A percentile compares a stretch with the other conserved stretches of the same genome.
phyloP scores from a whole-genome alignment of 2,329 filamentous ascomycete species.

The Cladosporium sp. region DNA sequence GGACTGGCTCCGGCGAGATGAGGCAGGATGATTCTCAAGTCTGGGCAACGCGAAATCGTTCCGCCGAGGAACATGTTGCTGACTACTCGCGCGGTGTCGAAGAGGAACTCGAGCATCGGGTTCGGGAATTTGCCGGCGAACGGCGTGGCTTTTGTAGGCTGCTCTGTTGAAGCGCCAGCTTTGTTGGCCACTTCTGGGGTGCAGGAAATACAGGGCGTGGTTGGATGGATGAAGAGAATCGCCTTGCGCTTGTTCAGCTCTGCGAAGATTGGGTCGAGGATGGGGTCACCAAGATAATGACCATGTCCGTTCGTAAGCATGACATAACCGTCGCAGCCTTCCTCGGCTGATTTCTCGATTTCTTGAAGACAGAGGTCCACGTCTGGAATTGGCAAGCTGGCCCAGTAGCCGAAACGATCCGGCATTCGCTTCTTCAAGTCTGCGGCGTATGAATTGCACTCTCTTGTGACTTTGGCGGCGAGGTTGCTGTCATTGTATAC shows the following conservation, averaged over 20 bases:
- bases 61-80: conserved; percentile 48
- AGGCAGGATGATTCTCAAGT: conserved; percentile 47
- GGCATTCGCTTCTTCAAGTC: conserved; percentile 35
- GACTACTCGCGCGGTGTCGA: conserved; percentile 49
- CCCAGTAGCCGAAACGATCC: conserved; percentile 50
- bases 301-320: conserved; percentile 53
- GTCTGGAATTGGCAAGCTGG: conserved; percentile 50
- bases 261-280: conserved; percentile 45
- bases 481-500: conserved; percentile 35
- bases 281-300: conserved; percentile 47
- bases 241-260: conserved; percentile 45
- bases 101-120: conserved; percentile 50
- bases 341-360: conserved; percentile 40
- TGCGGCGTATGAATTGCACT: conserved; percentile 40
- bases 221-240: conserved; percentile 54
- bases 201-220: conserved; percentile 41
- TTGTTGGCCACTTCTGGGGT: conserved; percentile 15
- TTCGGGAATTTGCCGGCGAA: conserved; percentile 37
- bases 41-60: conserved; percentile 42
- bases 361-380: conserved; percentile 45
- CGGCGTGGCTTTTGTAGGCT: conserved; percentile 32
- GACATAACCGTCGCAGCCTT: conserved; percentile 49
- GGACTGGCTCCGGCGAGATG: conserved; percentile 47
- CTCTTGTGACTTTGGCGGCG: conserved; percentile 36
- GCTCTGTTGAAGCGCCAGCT: conserved; percentile 17